Evolutionary conservation across 164 flowering plant genomes (phyloP).

Genomic region (Taxillus chinensis): DNA sequence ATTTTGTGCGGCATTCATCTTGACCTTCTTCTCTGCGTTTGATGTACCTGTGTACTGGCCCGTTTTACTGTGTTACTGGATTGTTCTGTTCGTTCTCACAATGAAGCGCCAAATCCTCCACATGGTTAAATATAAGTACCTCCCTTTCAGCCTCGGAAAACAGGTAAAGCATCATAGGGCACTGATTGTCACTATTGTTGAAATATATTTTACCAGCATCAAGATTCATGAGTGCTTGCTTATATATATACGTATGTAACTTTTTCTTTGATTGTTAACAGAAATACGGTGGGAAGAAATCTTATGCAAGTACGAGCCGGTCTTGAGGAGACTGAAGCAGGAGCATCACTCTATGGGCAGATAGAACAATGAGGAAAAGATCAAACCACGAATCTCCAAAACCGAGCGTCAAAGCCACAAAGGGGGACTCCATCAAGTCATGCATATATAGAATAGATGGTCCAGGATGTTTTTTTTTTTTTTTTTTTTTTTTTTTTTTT

Average conservation of each 20-base stretch:
- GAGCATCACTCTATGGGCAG: too few species aligned
- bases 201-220: background rate
- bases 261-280: constrained; percentile 4
- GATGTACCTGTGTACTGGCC: constrained; percentile 53
- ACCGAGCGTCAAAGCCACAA: too few species aligned
- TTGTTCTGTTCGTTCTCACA: constrained; percentile 38
- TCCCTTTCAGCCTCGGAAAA: constrained; percentile 40
- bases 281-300: constrained; percentile 22
- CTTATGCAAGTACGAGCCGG: constrained; percentile 16
- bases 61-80: constrained; percentile 38
- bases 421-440: too few species aligned
- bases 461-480: too few species aligned
- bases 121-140: constrained; percentile 40
- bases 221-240: background rate
- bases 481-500: too few species aligned
- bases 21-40: constrained; percentile 36
- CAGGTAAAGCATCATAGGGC: constrained; percentile 19
- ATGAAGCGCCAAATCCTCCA: constrained; percentile 45
- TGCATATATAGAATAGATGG: too few species aligned
- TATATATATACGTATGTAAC: too few species aligned
- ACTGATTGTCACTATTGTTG: background rate
- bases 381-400: too few species aligned
- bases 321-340: constrained; percentile 17
- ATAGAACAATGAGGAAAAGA: too few species aligned
- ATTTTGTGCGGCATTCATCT: constrained; percentile 24